phyloP scores from a whole-genome alignment of 208 protist genomes.

The Leishmania turanica region DNA sequence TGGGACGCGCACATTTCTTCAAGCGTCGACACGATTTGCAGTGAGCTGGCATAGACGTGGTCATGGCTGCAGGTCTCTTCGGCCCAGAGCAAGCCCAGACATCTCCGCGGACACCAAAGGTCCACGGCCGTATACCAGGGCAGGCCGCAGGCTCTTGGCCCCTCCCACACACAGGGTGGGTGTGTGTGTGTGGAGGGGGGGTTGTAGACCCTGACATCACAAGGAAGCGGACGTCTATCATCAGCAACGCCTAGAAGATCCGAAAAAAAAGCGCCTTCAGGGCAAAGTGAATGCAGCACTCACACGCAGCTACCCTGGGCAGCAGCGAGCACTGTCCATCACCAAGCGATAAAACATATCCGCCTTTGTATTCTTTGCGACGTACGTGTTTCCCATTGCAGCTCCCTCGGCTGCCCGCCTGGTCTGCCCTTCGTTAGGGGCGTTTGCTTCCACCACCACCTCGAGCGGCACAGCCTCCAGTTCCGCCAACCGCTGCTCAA shows the following conservation, averaged over 20 bases:
- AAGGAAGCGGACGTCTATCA: too few relatives aligned
- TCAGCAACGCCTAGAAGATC: background rate
- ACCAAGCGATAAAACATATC: slow-evolving; percentile 74
- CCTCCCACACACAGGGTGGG: too few relatives aligned
- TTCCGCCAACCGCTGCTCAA: slow-evolving; percentile 56
- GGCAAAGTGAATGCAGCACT: background rate
- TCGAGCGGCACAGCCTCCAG: slow-evolving; percentile 57
- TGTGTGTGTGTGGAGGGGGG: too few relatives aligned
- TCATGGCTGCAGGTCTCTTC: background rate
- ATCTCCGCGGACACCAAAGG: background rate
- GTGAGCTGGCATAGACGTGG: background rate
- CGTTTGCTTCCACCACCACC: slow-evolving; percentile 45
- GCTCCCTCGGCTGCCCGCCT: slow-evolving; percentile 15
- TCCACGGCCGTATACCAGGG: background rate
- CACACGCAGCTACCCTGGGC: slow-evolving; percentile 21
- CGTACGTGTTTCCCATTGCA: slow-evolving; percentile 24
- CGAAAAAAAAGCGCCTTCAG: background rate
- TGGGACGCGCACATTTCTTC: background rate
- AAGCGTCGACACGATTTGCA: background rate
- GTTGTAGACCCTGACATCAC: too few relatives aligned
- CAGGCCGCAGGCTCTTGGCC: background rate
- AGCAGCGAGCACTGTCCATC: slow-evolving; percentile 42
- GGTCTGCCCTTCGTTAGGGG: slow-evolving; percentile 63
- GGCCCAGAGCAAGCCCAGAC: background rate
- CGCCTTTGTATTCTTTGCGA: slow-evolving; percentile 62